Evolutionary conservation across 441 rosid species (phyloP), one percentile per base, ranked within the genome.

Genomic region (Capsella rubella): DNA sequence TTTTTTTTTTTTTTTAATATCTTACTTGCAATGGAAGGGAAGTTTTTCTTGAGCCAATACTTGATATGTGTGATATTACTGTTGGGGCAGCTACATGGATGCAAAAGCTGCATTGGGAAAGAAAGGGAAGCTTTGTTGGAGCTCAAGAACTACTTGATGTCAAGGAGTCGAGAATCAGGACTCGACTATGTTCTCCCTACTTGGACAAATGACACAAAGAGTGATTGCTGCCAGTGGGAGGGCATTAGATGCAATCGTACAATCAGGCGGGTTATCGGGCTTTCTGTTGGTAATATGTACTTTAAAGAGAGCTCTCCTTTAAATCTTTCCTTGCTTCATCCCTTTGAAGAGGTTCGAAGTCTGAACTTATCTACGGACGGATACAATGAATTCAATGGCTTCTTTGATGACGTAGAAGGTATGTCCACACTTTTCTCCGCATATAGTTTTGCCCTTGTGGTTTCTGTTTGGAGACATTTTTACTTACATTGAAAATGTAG

Each of bases 91-190:
- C 49, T 45, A 14, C 49, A n/a, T n/a, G 49, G 49, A 45, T 13
- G 8, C 49, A 45, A 14, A 47, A 50, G 75, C 43, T 71, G 68
- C 14, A 52, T 61, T 28, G 0, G 16, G 52, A 50, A 60, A 51
- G 75, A 71, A 52, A 61, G 54, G 43, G 40, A 28, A 5, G 69
- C 52, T 61, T 61, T 61, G 6, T 27, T 71, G 25, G 75, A 71
- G 11, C 61, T 71, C 28, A 72, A 72, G 63, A 29, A 39, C 13
- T 29, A 39, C 45, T 3, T 61, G 0, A 9, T 61, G 27, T 62
- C 53, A 35, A 50, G 1, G 39, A 47, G 16, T 35, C 1, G 1
- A 46, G 21, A 46, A 54, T 14, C 12, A 46, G 18, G 9, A 15
- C 4, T 46, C 21, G 21, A 15, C 21, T 6, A 46, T 46, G 21